A percentile compares a stretch with the other conserved stretches of the same genome.
Conservation (phyloP, 495 filamentous ascomycete genomes). For the Massariosphaeria phaeospora region DNA sequence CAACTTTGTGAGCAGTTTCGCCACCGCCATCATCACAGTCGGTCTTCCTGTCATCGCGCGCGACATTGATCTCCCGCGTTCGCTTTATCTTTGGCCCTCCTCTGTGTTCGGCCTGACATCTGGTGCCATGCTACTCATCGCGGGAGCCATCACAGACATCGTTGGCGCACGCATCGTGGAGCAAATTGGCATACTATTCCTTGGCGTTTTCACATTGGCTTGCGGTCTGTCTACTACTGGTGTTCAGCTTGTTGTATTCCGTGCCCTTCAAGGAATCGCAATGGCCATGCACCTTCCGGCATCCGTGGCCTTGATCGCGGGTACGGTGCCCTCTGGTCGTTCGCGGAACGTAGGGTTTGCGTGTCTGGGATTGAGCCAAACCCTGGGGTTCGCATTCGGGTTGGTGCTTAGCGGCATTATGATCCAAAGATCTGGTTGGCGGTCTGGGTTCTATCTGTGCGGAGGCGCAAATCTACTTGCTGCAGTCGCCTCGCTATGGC, state of each 20-base stretch:
- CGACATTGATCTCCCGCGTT: slow-evolving; percentile 8
- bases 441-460: slow-evolving; percentile 47
- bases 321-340: slow-evolving; percentile 43
- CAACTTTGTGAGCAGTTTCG: slow-evolving; percentile 21
- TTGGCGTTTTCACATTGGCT: slow-evolving; percentile 45
- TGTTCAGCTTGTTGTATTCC: slow-evolving; percentile 50
- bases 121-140: slow-evolving; percentile 48
- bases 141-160: slow-evolving; percentile 51
- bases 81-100: slow-evolving; percentile 16
- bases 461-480: slow-evolving; percentile 38
- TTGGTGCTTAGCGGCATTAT: slow-evolving; percentile 54
- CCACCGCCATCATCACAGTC: slow-evolving; percentile 15
- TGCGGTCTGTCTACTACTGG: slow-evolving; percentile 46
- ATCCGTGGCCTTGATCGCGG: slow-evolving; percentile 48
- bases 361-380: slow-evolving; percentile 47
- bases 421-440: slow-evolving; percentile 46
- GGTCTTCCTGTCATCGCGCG: slow-evolving; percentile 16
- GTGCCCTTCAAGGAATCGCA: slow-evolving; percentile 48
- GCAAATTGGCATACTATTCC: slow-evolving; percentile 45
- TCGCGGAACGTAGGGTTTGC: slow-evolving; percentile 52
- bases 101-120: slow-evolving; percentile 39
- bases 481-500: slow-evolving; percentile 38
- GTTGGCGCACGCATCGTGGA: slow-evolving; percentile 46
- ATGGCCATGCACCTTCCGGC: slow-evolving; percentile 50
- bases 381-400: slow-evolving; percentile 52